Evolutionary conservation across 2,329 filamentous ascomycete species (phyloP), one percentile per base, ranked within the genome.

Genomic region (Monilinia fructicola): DNA sequence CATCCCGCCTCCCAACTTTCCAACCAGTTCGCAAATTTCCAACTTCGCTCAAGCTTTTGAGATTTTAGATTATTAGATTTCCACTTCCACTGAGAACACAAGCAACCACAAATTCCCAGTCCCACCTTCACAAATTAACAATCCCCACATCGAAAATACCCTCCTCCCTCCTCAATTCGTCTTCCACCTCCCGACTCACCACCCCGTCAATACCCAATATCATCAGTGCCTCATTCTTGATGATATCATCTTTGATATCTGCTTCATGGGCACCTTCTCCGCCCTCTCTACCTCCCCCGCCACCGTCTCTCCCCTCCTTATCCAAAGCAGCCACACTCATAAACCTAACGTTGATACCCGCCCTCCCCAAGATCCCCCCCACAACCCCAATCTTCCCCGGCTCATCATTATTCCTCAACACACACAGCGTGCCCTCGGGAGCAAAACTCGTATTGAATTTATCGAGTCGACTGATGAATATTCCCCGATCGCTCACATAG

Each of bases 301-400:
- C 35, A 67, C 65, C 14, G 23, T 2, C 4, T 42, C 59, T 26
- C 65, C 62, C 66, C 42, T 48, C 66, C 38, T 64, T 44, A 53
- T 73, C 72, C 69, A 90, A 76, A 21, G 81, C 80, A 3, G 84
- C 84, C 2, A 93, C 91, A 74, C 86, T 88, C 91, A 94, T 95
- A 75, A 89, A 93, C 55, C 84, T 85, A 76, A 94, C 92, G 74
- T 95, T 95, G 63, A 95, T 87, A 0, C 86, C 87, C 48, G 89
- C 84, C 48, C 82, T 82, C 0, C 91, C 91, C 35, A 94, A 79
- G 62, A 87, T 82, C 67, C 83, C 87, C 0, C 91, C 91, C 3
- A 95, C 91, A 48, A 87, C 86, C 2, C 91, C 91, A 75, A 95
- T 94, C 81, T 93, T 93, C 14, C 91, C 91, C 0, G 90, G 90